Base-by-base conservation (phyloP, 495 filamentous ascomycete species). In the Xylaria acuta region DNA sequence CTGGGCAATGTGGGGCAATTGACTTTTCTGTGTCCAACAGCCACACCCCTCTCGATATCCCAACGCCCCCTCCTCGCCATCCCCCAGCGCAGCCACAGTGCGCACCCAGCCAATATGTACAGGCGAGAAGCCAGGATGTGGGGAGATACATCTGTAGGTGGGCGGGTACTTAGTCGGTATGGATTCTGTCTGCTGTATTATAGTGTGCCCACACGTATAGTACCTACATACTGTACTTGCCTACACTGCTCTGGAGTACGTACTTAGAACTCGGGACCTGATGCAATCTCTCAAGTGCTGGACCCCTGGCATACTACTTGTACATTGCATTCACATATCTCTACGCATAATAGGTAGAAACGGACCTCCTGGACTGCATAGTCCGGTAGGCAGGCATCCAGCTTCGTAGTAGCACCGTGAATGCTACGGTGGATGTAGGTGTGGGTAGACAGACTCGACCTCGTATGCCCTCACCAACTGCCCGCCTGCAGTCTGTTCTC, bases 361-460 rank as follows among this genome's bases (percentile, higher is more conserved):
- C 43, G 47, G 47, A 27, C 20, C 49, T 27, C 27, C 27, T 56
- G 4, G 4, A 56, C 53, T 56, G 53, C 53, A 56, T 56, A 18
- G 38, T 63, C 6, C 32, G n/a, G n/a, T n/a, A n/a, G n/a, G n/a
- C n/a, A 63, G 59, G 25, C 51, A 11, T 54, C 11, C n/a, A n/a
- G n/a, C n/a, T 27, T 54, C 51, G 59, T 63, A 38, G n/a, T 6
- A 63, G 36, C 36, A 49, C 47, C 7, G 22, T 12, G 47, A 49
- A n/a, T 47, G 0, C 45, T 47, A 47, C 16, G 1, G 43, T 47
- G 18, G 25, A 27, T 25, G 49, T 54, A 27, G 51, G 51, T 27
- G 51, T 54, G 51, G 36, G 59, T 60, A 63, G 59, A n/a, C n/a
- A n/a, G 59, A 63, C 59, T 63, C 22, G 59, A 41, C 59, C 59